Evolutionary conservation across 2,329 filamentous ascomycete genomes (phyloP).

Genomic region (Pseudogymnoascus sp.): DNA sequence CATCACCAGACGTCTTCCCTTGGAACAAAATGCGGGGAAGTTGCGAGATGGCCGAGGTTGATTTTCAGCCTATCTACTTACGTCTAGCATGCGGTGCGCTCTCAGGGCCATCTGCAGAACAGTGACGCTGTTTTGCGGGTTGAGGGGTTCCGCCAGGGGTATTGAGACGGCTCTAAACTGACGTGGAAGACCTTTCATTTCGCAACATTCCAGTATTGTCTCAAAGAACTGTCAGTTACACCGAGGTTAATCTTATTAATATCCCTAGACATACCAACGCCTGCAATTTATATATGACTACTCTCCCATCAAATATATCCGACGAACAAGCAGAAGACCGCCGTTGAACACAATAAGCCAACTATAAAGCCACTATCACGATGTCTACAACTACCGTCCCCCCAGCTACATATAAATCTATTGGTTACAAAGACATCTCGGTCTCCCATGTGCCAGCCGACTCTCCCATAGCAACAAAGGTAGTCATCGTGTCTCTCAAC

Average conservation of each 20-base stretch:
- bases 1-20: not conserved
- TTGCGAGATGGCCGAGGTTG: not conserved
- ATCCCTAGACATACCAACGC: not conserved
- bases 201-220: not conserved
- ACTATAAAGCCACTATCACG: not conserved
- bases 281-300: not conserved
- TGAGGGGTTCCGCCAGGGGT: not conserved
- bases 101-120: not conserved
- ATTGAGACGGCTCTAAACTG: not conserved
- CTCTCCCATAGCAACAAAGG: constrained; percentile 48
- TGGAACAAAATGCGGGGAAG: not conserved
- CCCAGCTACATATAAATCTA: constrained; percentile 33
- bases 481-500: constrained; percentile 56
- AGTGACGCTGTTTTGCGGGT: not conserved
- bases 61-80: not conserved
- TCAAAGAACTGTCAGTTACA: not conserved
- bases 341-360: not conserved
- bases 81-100: not conserved
- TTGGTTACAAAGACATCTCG: constrained; percentile 37
- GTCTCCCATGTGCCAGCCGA: constrained; percentile 41
- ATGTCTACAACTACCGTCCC: constrained; percentile 11
- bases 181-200: not conserved
- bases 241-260: not conserved
- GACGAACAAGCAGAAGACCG: not conserved
- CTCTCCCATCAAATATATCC: not conserved